Conservation (phyloP, 2,329 filamentous ascomycete genomes). For the Emmonsia crescens region DNA sequence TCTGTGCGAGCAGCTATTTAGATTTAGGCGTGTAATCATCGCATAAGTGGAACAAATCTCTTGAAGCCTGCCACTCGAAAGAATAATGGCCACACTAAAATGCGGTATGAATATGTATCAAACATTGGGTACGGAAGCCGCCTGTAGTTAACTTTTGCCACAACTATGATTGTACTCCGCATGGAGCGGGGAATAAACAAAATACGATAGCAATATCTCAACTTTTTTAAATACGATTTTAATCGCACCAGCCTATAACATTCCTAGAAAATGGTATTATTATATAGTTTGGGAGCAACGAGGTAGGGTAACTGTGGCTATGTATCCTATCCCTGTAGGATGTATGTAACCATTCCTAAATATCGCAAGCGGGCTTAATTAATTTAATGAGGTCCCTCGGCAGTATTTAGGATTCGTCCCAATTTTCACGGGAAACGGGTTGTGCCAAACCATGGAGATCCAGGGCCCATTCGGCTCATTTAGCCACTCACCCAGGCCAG, state of each 20-base stretch:
- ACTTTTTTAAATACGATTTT: neutral
- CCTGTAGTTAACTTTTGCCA: neutral
- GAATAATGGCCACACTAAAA: neutral
- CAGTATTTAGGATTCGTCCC: neutral
- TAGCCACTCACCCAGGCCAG: neutral
- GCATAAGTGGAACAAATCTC: neutral
- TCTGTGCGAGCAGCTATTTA: neutral
- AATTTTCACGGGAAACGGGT: neutral
- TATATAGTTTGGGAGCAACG: neutral
- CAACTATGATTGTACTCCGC: neutral
- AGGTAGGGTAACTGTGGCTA: neutral
- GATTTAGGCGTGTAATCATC: neutral
- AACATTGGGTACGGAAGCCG: neutral
- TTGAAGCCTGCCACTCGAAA: neutral
- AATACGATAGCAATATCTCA: neutral
- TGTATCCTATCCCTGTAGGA: neutral
- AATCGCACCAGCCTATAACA: neutral
- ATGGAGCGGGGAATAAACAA: neutral
- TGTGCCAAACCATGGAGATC: neutral
- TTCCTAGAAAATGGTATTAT: neutral
- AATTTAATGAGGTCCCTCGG: neutral
- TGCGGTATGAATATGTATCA: no score
- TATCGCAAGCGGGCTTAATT: neutral
- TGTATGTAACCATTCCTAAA: neutral
- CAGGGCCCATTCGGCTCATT: neutral